A percentile compares a stretch with the other conserved stretches of the same genome.
Evolutionary conservation across 345 rosid species (phyloP).

Genomic region (Ceriops zippeliana): DNA sequence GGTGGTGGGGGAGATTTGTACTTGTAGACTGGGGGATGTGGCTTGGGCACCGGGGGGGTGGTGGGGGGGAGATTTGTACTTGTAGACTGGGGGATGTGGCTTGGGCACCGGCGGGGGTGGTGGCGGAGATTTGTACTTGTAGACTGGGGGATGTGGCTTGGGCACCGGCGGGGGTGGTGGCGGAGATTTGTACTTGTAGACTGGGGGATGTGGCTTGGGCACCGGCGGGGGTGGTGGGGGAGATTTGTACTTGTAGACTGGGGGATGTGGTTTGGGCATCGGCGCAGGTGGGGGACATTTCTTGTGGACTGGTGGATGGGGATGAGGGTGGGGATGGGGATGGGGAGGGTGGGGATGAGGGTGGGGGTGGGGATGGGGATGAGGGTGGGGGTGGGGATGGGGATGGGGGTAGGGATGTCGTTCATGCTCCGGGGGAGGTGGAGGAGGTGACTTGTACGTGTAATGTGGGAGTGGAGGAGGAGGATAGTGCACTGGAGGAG

Average conservation of each 20-base stretch:
- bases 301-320: too few species aligned
- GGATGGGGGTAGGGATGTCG: too few species aligned
- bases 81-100: neutral
- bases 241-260: conserved; percentile 18
- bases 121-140: conserved; percentile 15
- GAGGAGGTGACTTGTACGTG: conserved; percentile 19
- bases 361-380: too few species aligned
- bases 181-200: conserved; percentile 28
- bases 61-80: too few species aligned
- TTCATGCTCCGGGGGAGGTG: conserved; percentile 7
- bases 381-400: too few species aligned
- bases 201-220: conserved; percentile 9
- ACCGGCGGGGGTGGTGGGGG: conserved; percentile 35
- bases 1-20: too few species aligned
- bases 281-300: too few species aligned
- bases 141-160: conserved; percentile 10
- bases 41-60: conserved; percentile 16
- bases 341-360: too few species aligned
- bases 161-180: conserved; percentile 25
- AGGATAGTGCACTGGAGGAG: conserved; percentile 17
- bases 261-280: neutral
- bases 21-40: too few species aligned
- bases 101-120: conserved; percentile 19
- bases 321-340: too few species aligned
- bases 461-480: conserved; percentile 17